Conservation (phyloP, 1,284 basidiomycete species). For the Apiotrichum mycotoxinovorans region DNA sequence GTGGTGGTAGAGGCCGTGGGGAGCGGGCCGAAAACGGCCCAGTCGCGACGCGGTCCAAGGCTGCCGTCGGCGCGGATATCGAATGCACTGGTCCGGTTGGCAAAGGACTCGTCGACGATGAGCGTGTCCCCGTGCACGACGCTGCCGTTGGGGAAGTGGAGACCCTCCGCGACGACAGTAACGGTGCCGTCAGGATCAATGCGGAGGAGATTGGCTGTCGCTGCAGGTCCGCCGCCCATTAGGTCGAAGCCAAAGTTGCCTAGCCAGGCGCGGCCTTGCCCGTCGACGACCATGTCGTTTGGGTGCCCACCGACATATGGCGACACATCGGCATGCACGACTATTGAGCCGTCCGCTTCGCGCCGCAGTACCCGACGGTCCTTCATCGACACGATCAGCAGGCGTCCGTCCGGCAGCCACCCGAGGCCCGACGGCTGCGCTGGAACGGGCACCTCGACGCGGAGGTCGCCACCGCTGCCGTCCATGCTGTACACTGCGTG, state of each 20-base stretch:
- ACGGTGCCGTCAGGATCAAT: constrained; percentile 6
- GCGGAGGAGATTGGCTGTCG: constrained; percentile 1
- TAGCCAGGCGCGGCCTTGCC: constrained; percentile 1
- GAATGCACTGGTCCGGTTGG: constrained; percentile 4
- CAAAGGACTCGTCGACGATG: constrained; percentile 10
- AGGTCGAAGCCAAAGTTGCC: constrained; percentile 13
- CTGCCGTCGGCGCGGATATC: constrained; percentile 2
- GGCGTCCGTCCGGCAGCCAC: constrained; percentile 6
- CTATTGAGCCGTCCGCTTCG: background rate
- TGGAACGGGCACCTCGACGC: constrained; percentile 3
- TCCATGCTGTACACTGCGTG: constrained; percentile 7
- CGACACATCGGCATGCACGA: background rate
- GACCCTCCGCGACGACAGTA: background rate
- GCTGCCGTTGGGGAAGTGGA: constrained; percentile 10
- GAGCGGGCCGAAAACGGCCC: constrained; percentile 3
- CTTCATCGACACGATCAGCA: constrained; percentile 5
- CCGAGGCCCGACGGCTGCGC: constrained; percentile 8
- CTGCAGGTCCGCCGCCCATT: background rate
- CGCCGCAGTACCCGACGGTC: constrained; percentile 6
- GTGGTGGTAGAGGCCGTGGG: background rate
- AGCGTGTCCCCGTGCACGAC: constrained; percentile 6
- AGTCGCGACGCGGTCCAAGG: constrained; percentile 8
- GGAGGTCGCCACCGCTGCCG: constrained; percentile 4
- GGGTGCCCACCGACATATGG: background rate
- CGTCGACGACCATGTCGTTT: constrained; percentile 13